Evolutionary conservation across 2,329 filamentous ascomycete species (phyloP), one percentile per base, ranked within the genome.

Genomic region (Teratosphaeria nubilosa): DNA sequence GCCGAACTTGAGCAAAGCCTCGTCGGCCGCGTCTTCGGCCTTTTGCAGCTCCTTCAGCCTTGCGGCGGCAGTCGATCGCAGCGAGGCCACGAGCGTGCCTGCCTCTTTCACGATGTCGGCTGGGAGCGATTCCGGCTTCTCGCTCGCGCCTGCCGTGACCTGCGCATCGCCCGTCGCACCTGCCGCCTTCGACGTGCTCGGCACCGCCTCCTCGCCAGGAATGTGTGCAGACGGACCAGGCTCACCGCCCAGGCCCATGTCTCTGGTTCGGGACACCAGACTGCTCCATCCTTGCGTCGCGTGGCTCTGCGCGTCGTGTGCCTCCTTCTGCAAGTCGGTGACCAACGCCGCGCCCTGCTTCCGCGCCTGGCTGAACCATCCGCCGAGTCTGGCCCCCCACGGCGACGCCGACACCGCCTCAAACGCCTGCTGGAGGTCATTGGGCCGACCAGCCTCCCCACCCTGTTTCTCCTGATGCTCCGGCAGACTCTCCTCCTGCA

Each of bases 1-100:
- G 24, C 94, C 94, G 68, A 97, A 96, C 64, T 90, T 89, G 65
- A 97, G 77, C 10, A 99, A 82, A 0, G 94, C 94, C 73, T 97
- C 94, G 72, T 99, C 94, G 7, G 94, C 94, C 3, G 92, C 92
- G 70, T 97, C 92, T 74, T 99, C 94, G 13, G 92, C 94, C 66
- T 85, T 84, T 70, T 96, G 89, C 22, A 97, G 86, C 60, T 96
- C 90, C 69, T 90, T 94, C 59, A 97, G 77, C 53, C 90, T 84
- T 13, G 65, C 64, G 1, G 68, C 66, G 7, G 68, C 70, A 1
- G 66, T 68, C 2, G 57, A 58, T 22, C 70, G 64, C 71, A 97
- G 83, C 51, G 88, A 83, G 5, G 87, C 84, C 31, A 97, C 83
- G 59, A 96, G 86, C 11, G 84, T 76, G 57, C 83, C 80, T 6